Conservation (phyloP, 352 stramenopile genomes). For the Phytopythium oedochilum region DNA sequence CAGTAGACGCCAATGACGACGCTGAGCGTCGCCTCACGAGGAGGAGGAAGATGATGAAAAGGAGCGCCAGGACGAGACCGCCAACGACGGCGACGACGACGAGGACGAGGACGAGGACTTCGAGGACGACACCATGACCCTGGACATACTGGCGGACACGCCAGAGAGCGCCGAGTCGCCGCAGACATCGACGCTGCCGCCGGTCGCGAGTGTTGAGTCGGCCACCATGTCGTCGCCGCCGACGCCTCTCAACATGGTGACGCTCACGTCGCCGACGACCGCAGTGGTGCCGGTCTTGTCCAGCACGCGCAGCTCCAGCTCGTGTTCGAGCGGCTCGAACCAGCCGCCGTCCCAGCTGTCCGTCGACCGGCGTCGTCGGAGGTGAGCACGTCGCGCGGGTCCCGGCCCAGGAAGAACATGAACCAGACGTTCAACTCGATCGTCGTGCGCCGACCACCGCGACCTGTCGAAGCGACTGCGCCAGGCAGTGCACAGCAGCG, state of each 20-base stretch:
- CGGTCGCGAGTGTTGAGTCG: neutral
- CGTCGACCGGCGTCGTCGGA: slow-evolving; percentile 69
- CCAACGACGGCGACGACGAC: slow-evolving; percentile 16
- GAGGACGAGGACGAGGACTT: slow-evolving; percentile 26
- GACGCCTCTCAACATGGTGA: slow-evolving; percentile 10
- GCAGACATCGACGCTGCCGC: neutral
- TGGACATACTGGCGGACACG: slow-evolving; percentile 17
- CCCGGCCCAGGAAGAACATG: slow-evolving; percentile 25
- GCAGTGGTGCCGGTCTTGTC: slow-evolving; percentile 11
- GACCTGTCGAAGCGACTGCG: slow-evolving; percentile 59
- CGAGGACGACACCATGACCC: slow-evolving; percentile 27
- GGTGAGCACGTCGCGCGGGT: slow-evolving; percentile 30
- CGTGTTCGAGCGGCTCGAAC: too few species aligned
- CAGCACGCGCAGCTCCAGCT: too few species aligned
- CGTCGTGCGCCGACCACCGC: slow-evolving; percentile 55
- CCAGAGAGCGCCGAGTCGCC: slow-evolving; percentile 15
- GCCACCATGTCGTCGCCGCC: slow-evolving; percentile 11
- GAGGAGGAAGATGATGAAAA: slow-evolving; percentile 25
- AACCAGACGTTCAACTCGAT: too few species aligned
- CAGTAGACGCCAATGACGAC: too few species aligned
- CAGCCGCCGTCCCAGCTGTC: too few species aligned
- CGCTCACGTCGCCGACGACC: slow-evolving; percentile 10
- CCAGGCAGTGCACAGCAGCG: slow-evolving; percentile 28
- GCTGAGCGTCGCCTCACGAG: too few species aligned
- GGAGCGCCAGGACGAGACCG: slow-evolving; percentile 13